A percentile compares a stretch with the other conserved stretches of the same genome.
Evolutionary conservation across 441 rosid species (phyloP).

Genomic region (Capsella rubella): DNA sequence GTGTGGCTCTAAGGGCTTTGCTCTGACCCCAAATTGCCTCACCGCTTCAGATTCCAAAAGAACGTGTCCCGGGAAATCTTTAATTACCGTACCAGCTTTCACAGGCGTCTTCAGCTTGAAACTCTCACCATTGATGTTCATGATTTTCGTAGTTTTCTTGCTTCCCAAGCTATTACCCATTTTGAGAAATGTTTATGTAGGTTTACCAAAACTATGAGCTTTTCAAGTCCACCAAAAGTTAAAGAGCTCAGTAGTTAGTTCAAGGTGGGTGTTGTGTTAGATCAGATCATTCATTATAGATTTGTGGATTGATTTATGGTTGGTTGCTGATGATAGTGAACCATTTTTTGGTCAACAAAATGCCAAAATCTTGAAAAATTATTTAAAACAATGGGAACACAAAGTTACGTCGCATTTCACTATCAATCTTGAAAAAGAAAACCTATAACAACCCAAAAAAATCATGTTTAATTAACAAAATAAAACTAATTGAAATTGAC

Average conservation of each 20-base stretch:
- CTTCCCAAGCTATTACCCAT: conserved; percentile 44
- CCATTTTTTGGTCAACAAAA: conserved; percentile 21
- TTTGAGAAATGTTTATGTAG: conserved; percentile 1
- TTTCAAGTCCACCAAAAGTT: conserved; percentile 3
- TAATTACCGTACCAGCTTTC: conserved; percentile 67
- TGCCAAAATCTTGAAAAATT: conserved; percentile 19
- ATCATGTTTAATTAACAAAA: not conserved
- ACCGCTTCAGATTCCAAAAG: conserved; percentile 58
- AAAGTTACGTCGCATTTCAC: conserved; percentile 22
- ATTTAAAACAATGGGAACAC: not conserved
- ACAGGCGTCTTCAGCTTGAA: conserved; percentile 22
- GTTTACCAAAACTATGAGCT: conserved; percentile 23
- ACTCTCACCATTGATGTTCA: conserved; percentile 89
- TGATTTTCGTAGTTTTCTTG: conserved; percentile 58
- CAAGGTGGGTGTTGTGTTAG: conserved; percentile 46
- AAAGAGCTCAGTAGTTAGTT: conserved; percentile 45
- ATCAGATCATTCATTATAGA: conserved; percentile 34
- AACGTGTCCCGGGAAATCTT: conserved; percentile 71
- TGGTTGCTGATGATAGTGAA: conserved; percentile 30
- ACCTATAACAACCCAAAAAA: conserved; percentile 4
- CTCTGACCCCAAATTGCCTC: conserved; percentile 13
- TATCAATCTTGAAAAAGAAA: conserved; percentile 13
- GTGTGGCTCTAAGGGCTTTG: conserved; percentile 2
- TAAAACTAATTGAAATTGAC: not conserved
- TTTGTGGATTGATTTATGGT: conserved; percentile 10